These are phyloP conservation scores for Xylaria sp. DNA, from an alignment of 495 filamentous ascomycete genomes.

Conservation along the genomic window DNA sequence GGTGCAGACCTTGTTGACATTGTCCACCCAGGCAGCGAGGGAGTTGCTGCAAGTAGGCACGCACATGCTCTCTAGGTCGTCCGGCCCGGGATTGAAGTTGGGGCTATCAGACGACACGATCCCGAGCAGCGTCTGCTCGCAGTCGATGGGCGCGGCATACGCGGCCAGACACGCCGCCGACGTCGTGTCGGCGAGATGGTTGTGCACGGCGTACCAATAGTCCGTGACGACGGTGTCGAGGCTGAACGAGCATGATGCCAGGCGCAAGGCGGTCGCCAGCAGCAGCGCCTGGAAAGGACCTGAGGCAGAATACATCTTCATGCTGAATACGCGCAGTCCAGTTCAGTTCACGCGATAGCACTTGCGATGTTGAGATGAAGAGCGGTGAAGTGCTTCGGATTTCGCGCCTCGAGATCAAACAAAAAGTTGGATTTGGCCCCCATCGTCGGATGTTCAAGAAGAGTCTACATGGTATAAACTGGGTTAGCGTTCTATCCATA, in stretches of 20 bases:
- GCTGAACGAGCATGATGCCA: slow-evolving; percentile 1
- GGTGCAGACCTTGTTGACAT: not conserved
- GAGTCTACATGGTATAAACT: not conserved
- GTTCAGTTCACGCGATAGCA: not conserved
- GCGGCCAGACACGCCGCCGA: not conserved
- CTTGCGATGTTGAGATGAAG: not conserved
- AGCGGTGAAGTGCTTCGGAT: not conserved
- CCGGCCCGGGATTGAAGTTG: not conserved
- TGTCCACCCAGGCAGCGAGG: slow-evolving; percentile 3
- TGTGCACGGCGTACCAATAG: slow-evolving; percentile 6
- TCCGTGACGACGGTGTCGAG: slow-evolving; percentile 7
- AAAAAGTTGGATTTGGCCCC: not conserved
- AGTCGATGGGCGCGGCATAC: slow-evolving; percentile 9
- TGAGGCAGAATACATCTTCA: not conserved
- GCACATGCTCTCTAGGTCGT: not conserved
- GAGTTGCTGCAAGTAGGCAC: slow-evolving; percentile 1
- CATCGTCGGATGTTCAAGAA: not conserved
- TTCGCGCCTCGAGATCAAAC: not conserved
- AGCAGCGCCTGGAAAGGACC: not conserved
- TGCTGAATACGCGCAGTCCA: not conserved
- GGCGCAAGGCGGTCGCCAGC: not conserved
- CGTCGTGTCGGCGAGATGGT: slow-evolving; percentile 10
- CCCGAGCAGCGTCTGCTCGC: not conserved
- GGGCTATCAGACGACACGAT: not conserved
- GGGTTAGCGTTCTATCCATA: not conserved